These are phyloP conservation scores for Castanea crenata DNA, from an alignment of 306 rosid species.

Conservation along the genomic window DNA sequence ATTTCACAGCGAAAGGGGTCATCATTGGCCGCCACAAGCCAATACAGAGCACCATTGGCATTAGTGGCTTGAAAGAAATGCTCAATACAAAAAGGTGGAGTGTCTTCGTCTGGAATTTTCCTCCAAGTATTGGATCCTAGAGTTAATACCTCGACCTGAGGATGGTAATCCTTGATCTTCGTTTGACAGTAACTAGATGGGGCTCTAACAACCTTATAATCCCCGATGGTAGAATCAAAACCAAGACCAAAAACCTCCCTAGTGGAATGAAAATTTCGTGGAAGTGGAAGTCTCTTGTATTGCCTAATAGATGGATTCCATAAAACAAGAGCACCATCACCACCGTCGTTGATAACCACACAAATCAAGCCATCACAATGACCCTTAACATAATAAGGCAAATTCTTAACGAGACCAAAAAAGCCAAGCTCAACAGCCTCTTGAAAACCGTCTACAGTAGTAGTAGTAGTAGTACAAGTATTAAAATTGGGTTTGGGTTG, in stretches of 20 bases:
- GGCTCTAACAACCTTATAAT: conserved; percentile 35
- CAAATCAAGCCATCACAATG: conserved; percentile 47
- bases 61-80: conserved; percentile 35
- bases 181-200: conserved; percentile 33
- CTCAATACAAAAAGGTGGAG: conserved; percentile 32
- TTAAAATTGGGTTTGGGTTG: not conserved
- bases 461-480: not conserved
- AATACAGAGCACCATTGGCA: conserved; percentile 32
- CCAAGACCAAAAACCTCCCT: conserved; percentile 38
- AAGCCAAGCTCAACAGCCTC: conserved; percentile 17
- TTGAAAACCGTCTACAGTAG: not conserved
- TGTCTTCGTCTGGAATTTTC: conserved; percentile 29
- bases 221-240: conserved; percentile 12
- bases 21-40: conserved; percentile 25
- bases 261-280: conserved; percentile 23
- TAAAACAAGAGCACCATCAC: conserved; percentile 26
- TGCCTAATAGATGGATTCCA: conserved; percentile 40
- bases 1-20: conserved; percentile 3
- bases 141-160: conserved; percentile 24
- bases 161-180: conserved; percentile 20
- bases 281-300: conserved; percentile 30
- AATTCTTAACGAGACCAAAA: not conserved
- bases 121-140: conserved; percentile 27
- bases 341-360: conserved; percentile 35
- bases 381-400: conserved; percentile 47